phyloP scores from a whole-genome alignment of 2,329 filamentous ascomycete species.

The Gremmenia infestans region DNA sequence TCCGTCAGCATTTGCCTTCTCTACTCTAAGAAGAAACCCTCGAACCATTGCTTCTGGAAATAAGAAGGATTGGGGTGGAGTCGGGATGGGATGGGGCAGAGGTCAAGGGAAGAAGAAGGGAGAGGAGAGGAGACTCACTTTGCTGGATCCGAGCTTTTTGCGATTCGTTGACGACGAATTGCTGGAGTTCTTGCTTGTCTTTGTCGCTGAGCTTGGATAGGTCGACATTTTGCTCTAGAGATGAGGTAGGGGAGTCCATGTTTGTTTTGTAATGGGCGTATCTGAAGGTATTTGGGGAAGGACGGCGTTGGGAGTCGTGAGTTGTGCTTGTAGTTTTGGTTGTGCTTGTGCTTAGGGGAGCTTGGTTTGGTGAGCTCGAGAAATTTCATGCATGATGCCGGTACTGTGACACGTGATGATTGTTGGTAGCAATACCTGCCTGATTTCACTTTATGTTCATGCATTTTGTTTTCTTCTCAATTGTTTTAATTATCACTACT shows the following conservation, averaged over 20 bases:
- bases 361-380: neutral
- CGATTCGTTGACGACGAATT: slow-evolving; percentile 77
- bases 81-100: neutral
- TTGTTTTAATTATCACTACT: neutral
- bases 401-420: neutral
- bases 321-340: too few species aligned
- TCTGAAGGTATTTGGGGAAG: neutral
- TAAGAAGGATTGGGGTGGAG: neutral
- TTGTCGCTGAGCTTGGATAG: slow-evolving; percentile 61
- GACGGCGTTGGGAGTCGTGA: too few species aligned
- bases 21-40: slow-evolving; percentile 29
- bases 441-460: too few species aligned
- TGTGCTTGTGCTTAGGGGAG: neutral
- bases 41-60: slow-evolving; percentile 26
- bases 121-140: slow-evolving; percentile 35
- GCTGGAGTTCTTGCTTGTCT: slow-evolving; percentile 83
- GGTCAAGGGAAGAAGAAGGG: neutral
- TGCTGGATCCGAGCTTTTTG: slow-evolving; percentile 69
- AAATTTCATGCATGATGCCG: neutral
- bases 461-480: neutral
- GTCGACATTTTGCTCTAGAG: slow-evolving; percentile 21
- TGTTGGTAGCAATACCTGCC: too few species aligned
- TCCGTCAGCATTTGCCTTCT: slow-evolving; percentile 41
- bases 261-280: slow-evolving; percentile 17
- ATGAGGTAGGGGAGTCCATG: slow-evolving; percentile 26